A percentile compares a stretch with the other conserved stretches of the same genome.
These are phyloP conservation scores for Gremmenia infestans DNA, from an alignment of 2,329 filamentous ascomycete species.

Conservation along the genomic window DNA sequence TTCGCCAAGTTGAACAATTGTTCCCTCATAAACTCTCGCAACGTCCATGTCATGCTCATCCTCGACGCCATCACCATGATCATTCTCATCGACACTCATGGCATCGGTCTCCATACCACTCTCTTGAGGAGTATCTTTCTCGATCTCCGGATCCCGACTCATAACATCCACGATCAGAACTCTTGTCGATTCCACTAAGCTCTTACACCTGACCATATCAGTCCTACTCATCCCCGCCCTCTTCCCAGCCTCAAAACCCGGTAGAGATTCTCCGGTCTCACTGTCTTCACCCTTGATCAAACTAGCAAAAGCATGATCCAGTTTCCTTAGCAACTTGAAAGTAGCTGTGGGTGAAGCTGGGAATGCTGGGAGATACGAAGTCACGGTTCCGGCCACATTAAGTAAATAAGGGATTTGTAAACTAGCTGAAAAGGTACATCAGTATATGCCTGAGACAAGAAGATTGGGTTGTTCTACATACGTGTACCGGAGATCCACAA, in stretches of 20 bases:
- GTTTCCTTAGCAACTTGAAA: conserved; percentile 67
- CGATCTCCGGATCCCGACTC: conserved; percentile 46
- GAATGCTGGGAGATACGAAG: conserved; percentile 68
- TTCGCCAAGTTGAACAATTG: conserved; percentile 69
- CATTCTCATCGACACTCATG: conserved; percentile 29
- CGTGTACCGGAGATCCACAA: conserved; percentile 86
- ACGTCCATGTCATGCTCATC: conserved; percentile 64
- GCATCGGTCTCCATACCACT: conserved; percentile 30
- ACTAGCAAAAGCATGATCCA: conserved; percentile 79
- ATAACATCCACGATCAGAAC: conserved; percentile 65
- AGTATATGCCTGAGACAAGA: neutral
- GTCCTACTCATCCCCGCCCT: conserved; percentile 63
- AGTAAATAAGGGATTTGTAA: conserved; percentile 83
- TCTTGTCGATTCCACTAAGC: conserved; percentile 72
- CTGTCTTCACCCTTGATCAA: conserved; percentile 64
- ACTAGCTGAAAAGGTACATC: conserved; percentile 47
- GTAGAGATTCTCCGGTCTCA: conserved; percentile 58
- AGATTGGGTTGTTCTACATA: conserved; percentile 40
- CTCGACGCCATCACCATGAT: conserved; percentile 36
- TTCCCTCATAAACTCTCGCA: conserved; percentile 73
- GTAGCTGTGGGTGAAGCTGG: conserved; percentile 61
- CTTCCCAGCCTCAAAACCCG: conserved; percentile 62
- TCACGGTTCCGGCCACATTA: conserved; percentile 67
- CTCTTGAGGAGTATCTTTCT: conserved; percentile 38
- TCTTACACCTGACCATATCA: conserved; percentile 83